Percentiles rank a stretch among this genome's conserved stretches.
Evolutionary conservation across 2,329 filamentous ascomycete species (phyloP).

Genomic region (Penicillium olsonii): DNA sequence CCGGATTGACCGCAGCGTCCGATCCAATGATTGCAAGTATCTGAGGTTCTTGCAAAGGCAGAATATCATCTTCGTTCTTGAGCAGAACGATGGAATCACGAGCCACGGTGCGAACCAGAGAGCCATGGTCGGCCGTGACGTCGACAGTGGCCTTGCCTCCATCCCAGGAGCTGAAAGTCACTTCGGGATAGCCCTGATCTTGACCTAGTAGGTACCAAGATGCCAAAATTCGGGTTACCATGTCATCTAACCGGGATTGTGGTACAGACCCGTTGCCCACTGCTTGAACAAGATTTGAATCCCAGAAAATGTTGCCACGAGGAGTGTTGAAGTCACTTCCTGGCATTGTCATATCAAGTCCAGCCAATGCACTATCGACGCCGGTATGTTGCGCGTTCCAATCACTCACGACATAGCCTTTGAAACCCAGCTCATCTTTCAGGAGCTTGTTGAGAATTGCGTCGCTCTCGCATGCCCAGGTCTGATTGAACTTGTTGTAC

Average conservation of each 20-base stretch:
- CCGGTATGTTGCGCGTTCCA: constrained; percentile 76
- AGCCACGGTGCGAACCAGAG: constrained; percentile 44
- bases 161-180: constrained; percentile 51
- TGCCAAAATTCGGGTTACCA: constrained; percentile 56
- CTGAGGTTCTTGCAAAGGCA: constrained; percentile 50
- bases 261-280: constrained; percentile 63
- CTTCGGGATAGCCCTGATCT: constrained; percentile 46
- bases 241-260: constrained; percentile 60
- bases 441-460: constrained; percentile 73
- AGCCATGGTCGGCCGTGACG: constrained; percentile 43
- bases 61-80: constrained; percentile 46
- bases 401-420: constrained; percentile 79
- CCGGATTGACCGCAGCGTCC: constrained; percentile 48
- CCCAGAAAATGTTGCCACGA: constrained; percentile 30
- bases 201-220: constrained; percentile 53
- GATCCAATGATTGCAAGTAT: constrained; percentile 54
- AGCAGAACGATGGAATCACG: constrained; percentile 50
- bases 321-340: constrained; percentile 46
- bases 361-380: constrained; percentile 66
- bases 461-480: constrained; percentile 77
- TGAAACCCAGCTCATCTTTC: constrained; percentile 78
- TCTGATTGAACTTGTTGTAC: constrained; percentile 72
- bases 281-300: constrained; percentile 51
- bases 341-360: constrained; percentile 86
- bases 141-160: constrained; percentile 35